Percentiles rank a stretch among this genome's conserved stretches.
Conservation (phyloP, 2,329 filamentous ascomycete genomes). For the Monosporascus sp. region DNA sequence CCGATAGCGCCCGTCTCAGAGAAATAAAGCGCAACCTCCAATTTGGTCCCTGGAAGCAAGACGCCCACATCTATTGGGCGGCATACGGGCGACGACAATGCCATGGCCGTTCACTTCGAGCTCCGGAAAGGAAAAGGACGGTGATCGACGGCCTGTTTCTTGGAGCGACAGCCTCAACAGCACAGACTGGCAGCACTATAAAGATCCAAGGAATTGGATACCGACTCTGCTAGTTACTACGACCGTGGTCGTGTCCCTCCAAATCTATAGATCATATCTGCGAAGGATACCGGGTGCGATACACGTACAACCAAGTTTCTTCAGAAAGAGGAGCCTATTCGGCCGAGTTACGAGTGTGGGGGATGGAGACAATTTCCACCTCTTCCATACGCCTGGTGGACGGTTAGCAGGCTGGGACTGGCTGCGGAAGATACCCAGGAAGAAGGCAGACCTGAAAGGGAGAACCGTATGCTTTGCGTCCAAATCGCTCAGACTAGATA, state of each 20-base stretch:
- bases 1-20: neutral
- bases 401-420: constrained; percentile 86
- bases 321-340: constrained; percentile 71
- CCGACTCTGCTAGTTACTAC: constrained; percentile 50
- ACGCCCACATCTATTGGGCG: neutral
- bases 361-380: constrained; percentile 91
- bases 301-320: constrained; percentile 70
- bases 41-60: neutral
- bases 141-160: constrained; percentile 29
- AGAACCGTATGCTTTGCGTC: constrained; percentile 59
- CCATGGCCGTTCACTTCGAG: constrained; percentile 25
- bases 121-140: constrained; percentile 19
- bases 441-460: constrained; percentile 64
- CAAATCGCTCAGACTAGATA: neutral
- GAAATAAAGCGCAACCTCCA: neutral
- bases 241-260: constrained; percentile 48
- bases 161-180: constrained; percentile 40
- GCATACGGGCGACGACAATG: constrained; percentile 16
- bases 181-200: constrained; percentile 50
- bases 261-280: constrained; percentile 70
- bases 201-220: constrained; percentile 49
- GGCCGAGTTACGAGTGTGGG: constrained; percentile 90
- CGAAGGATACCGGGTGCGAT: constrained; percentile 76
- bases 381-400: constrained; percentile 95
- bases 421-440: constrained; percentile 69